phyloP scores from a whole-genome alignment of 768 basidiomycete species.

The Panellus pusillus region DNA sequence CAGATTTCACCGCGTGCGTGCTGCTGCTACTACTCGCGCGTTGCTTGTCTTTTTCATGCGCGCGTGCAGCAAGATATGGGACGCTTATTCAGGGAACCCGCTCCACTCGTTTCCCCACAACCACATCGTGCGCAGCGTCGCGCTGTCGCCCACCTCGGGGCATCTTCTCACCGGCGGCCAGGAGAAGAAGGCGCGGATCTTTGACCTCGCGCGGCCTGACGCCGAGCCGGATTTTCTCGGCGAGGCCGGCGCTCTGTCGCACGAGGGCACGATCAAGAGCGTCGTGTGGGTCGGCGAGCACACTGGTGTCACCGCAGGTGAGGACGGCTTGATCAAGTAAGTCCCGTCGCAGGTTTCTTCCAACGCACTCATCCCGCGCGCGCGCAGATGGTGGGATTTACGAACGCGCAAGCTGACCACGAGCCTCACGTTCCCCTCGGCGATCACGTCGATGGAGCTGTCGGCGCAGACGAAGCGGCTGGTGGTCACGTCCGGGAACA shows the following conservation, averaged over 20 bases:
- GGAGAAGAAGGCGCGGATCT: conserved; percentile 96
- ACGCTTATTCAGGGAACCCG: conserved; percentile 83
- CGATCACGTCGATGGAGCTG: conserved; percentile 94
- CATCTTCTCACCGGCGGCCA: conserved; percentile 90
- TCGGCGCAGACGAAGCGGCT: conserved; percentile 79
- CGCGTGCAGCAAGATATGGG: conserved; percentile 84
- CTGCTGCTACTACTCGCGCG: conserved; percentile 6
- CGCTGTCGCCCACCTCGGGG: conserved; percentile 67
- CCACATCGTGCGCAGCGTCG: conserved; percentile 96
- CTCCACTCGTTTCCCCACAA: conserved; percentile 97
- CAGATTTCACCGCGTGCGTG: conserved; percentile 95
- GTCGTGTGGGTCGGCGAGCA: conserved; percentile 92
- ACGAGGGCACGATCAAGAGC: conserved; percentile 89
- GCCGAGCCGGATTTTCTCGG: conserved; percentile 82
- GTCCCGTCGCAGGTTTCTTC: conserved; percentile 18
- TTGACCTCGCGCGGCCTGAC: conserved; percentile 84
- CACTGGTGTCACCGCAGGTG: conserved; percentile 85
- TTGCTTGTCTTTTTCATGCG: conserved; percentile 10
- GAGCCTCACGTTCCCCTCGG: conserved; percentile 67
- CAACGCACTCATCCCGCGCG: conserved; percentile 19
- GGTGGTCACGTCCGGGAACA: conserved; percentile 89
- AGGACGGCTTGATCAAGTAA: conserved; percentile 90
- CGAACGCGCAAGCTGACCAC: conserved; percentile 73
- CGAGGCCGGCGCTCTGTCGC: conserved; percentile 61
- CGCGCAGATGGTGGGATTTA: conserved; percentile 96